Percentiles rank a stretch among this genome's conserved stretches.
Evolutionary conservation across 495 filamentous ascomycete species (phyloP).

Genomic region (Lichenothelia convexa): DNA sequence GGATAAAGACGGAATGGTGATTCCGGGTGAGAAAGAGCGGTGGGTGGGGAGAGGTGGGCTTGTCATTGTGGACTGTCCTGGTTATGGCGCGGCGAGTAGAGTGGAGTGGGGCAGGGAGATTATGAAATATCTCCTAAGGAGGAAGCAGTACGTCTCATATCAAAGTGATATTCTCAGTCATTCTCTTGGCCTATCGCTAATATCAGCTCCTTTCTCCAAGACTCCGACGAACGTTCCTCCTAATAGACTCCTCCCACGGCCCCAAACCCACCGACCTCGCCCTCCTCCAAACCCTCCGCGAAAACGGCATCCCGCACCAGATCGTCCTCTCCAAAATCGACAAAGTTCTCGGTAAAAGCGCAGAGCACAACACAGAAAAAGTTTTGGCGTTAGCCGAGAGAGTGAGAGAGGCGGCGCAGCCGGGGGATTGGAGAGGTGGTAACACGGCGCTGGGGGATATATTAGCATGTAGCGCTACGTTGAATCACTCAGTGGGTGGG

Average conservation of each 20-base stretch:
- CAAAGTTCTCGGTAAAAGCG: constrained; percentile 14
- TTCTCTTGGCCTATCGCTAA: background rate
- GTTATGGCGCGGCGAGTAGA: constrained; percentile 65
- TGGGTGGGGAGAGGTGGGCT: constrained; percentile 29
- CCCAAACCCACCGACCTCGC: constrained; percentile 53
- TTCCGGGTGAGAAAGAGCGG: constrained; percentile 3
- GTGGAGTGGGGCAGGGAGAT: constrained; percentile 73
- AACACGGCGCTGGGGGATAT: constrained; percentile 9
- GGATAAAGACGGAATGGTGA: constrained; percentile 7
- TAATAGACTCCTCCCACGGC: constrained; percentile 69
- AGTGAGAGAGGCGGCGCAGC: constrained; percentile 8
- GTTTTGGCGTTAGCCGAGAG: constrained; percentile 4
- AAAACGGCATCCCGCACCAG: constrained; percentile 47
- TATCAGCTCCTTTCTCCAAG: constrained; percentile 8
- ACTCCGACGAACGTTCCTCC: constrained; percentile 59
- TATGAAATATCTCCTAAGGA: constrained; percentile 56
- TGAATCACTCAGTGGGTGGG: constrained; percentile 7
- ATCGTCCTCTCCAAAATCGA: constrained; percentile 78
- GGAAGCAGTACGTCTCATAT: constrained; percentile 39
- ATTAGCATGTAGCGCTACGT: constrained; percentile 14
- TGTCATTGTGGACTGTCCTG: constrained; percentile 76
- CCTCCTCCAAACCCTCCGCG: constrained; percentile 44
- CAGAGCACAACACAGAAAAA: constrained; percentile 3
- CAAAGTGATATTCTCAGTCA: background rate
- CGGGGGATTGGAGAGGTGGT: background rate